phyloP scores from a whole-genome alignment of 768 basidiomycete genomes.

The Phanerodontia chrysosporium region DNA sequence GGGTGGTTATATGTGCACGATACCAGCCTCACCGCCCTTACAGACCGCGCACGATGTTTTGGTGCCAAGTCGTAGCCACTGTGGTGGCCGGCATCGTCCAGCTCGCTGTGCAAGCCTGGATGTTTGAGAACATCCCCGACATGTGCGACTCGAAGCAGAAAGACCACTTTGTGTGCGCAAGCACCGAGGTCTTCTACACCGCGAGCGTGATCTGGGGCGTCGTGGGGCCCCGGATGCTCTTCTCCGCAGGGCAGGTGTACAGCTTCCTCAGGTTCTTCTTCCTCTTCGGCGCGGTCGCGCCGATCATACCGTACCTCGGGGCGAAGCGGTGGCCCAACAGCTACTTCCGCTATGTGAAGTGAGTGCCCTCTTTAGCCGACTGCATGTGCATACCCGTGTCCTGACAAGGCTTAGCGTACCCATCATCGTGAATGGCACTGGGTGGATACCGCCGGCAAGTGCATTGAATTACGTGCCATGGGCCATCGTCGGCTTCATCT shows the following conservation, averaged over 20 bases:
- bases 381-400: background rate
- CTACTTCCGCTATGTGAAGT: constrained; percentile 36
- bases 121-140: constrained; percentile 62
- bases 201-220: constrained; percentile 46
- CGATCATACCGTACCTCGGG: constrained; percentile 39
- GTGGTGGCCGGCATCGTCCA: constrained; percentile 62
- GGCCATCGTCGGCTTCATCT: constrained; percentile 32
- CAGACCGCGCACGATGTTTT: constrained; percentile 32
- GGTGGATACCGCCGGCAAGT: constrained; percentile 37
- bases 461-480: constrained; percentile 38
- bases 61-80: constrained; percentile 56
- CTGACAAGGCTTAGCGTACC: constrained; percentile 22
- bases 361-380: background rate
- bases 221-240: constrained; percentile 37
- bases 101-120: constrained; percentile 57
- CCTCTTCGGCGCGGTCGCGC: constrained; percentile 38
- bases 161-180: constrained; percentile 68
- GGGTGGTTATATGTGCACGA: constrained; percentile 35
- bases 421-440: constrained; percentile 37
- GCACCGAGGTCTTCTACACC: constrained; percentile 53
- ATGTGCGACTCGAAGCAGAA: constrained; percentile 52
- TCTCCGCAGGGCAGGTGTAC: constrained; percentile 32
- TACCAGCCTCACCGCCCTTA: background rate
- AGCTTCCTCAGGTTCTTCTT: constrained; percentile 38
- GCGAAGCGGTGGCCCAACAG: constrained; percentile 59